A percentile compares a stretch with the other conserved stretches of the same genome.
phyloP scores from a whole-genome alignment of 1,139 yeast genomes.

The Blastobotrys malaysiensis region DNA sequence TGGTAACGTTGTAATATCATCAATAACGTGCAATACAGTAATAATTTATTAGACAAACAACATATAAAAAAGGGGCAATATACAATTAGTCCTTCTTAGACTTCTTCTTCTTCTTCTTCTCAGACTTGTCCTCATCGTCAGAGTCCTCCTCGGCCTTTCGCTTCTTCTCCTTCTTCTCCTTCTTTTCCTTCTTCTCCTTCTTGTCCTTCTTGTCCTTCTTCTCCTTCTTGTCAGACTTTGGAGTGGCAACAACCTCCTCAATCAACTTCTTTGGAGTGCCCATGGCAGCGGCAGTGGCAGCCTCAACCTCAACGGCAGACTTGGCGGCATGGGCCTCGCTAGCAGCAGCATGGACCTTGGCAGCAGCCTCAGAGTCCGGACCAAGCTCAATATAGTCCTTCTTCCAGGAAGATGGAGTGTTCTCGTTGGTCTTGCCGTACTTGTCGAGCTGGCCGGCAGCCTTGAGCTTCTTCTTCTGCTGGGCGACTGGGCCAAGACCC shows the following conservation, averaged over 20 bases:
- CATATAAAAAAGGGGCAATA: slow-evolving; percentile 9
- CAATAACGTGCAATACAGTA: background rate
- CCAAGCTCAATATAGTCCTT: slow-evolving; percentile 70
- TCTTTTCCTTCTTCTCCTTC: slow-evolving; percentile 49
- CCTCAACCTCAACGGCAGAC: slow-evolving; percentile 16
- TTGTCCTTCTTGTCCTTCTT: slow-evolving; percentile 43
- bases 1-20: too few species aligned
- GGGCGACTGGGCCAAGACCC: slow-evolving; percentile 99
- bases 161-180: slow-evolving; percentile 57
- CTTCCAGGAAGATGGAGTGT: slow-evolving; percentile 93
- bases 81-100: slow-evolving; percentile 27
- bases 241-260: slow-evolving; percentile 38
- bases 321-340: slow-evolving; percentile 30
- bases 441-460: slow-evolving; percentile 96
- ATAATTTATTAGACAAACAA: slow-evolving; percentile 10
- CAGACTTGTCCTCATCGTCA: slow-evolving; percentile 55
- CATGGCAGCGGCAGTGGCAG: slow-evolving; percentile 29
- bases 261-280: slow-evolving; percentile 45
- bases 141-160: slow-evolving; percentile 58
- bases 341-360: slow-evolving; percentile 25
- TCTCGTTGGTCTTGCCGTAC: slow-evolving; percentile 87
- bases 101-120: slow-evolving; percentile 48
- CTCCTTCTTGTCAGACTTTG: slow-evolving; percentile 27
- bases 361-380: slow-evolving; percentile 36
- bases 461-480: slow-evolving; percentile 96